Conservation (phyloP, 345 rosid species). For the Heritiera littoralis region DNA sequence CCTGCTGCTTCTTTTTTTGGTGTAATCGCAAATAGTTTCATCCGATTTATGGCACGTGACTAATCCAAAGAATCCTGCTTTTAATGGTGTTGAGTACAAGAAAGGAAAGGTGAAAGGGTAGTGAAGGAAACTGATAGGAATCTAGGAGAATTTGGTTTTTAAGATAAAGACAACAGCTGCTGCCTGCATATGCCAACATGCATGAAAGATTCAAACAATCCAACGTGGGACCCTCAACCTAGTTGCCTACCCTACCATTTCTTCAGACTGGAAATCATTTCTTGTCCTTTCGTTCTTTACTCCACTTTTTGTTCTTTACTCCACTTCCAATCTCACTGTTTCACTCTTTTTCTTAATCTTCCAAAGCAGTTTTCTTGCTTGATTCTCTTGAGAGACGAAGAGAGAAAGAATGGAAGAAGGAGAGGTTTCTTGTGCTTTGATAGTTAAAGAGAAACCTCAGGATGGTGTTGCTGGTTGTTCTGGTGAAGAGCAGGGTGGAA, state of each 20-base stretch:
- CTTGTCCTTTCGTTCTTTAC: neutral
- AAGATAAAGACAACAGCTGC: neutral
- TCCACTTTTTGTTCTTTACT: no score
- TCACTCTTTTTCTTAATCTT: neutral
- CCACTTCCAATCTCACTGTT: neutral
- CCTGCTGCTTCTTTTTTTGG: neutral
- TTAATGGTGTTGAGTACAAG: no score
- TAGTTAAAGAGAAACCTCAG: constrained; percentile 5
- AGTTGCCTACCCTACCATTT: neutral
- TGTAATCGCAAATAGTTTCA: no score
- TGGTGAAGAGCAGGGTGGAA: constrained; percentile 6
- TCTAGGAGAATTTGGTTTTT: neutral
- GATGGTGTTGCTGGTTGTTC: neutral
- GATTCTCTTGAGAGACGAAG: neutral
- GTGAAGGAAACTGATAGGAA: neutral
- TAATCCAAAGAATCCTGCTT: no score
- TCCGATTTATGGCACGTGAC: no score
- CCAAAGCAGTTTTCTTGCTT: neutral
- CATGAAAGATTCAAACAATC: neutral
- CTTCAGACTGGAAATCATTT: neutral
- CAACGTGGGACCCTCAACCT: constrained; percentile 9
- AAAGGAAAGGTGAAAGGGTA: neutral
- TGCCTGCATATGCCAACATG: neutral
- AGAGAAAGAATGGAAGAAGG: constrained; percentile 2
- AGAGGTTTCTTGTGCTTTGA: constrained; percentile 11